Percentiles rank a stretch among this genome's conserved stretches.
phyloP scores from a whole-genome alignment of 2,329 filamentous ascomycete species.

The Penicillium sp. region DNA sequence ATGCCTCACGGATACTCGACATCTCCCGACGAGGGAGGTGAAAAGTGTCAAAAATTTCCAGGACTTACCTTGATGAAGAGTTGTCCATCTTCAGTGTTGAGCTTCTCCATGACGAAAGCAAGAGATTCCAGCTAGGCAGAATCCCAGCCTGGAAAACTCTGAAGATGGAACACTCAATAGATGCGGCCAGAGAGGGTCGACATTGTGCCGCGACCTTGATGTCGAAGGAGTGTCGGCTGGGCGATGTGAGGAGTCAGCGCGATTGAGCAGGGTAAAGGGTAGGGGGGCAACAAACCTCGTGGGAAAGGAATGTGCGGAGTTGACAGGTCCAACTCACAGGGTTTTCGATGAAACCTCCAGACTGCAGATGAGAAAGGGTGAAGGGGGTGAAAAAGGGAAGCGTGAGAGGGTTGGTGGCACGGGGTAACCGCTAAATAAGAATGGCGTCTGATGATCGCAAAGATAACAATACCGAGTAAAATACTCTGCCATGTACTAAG shows the following conservation, averaged over 20 bases:
- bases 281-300: conserved; percentile 1
- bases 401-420: conserved; percentile 18
- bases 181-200: conserved; percentile 30
- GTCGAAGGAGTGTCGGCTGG: conserved; percentile 16
- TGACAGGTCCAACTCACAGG: conserved; percentile 6
- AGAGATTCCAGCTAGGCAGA: conserved; percentile 28
- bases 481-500: not conserved
- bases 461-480: not conserved
- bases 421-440: conserved; percentile 28
- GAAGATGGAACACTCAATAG: conserved; percentile 37
- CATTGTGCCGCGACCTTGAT: conserved; percentile 32
- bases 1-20: not conserved
- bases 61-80: conserved; percentile 48
- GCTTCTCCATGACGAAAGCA: conserved; percentile 45
- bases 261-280: not conserved
- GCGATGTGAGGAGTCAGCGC: conserved; percentile 14
- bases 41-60: not conserved
- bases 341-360: not conserved
- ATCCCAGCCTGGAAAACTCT: conserved; percentile 34
- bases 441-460: conserved; percentile 7
- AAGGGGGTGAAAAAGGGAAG: conserved; percentile 8
- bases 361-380: not conserved
- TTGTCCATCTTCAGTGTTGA: conserved; percentile 51
- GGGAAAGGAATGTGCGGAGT: conserved; percentile 13
- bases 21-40: not conserved